Evolutionary conservation across 2,329 filamentous ascomycete species (phyloP), one percentile per base, ranked within the genome.

Genomic region (Colletotrichum sp.): DNA sequence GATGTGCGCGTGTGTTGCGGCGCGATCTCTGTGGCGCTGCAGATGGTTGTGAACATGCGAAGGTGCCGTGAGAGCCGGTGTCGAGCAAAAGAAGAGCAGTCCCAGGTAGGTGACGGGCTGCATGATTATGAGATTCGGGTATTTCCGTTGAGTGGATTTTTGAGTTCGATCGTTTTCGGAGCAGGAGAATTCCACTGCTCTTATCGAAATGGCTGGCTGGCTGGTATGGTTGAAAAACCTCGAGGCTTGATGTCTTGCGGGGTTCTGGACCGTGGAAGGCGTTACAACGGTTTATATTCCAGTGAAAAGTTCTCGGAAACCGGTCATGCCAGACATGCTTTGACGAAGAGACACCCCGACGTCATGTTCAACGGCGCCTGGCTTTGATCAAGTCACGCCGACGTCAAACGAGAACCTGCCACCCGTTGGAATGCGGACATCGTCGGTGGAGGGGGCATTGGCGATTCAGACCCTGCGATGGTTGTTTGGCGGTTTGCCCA

Each of bases 1-100:
- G 15, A 58, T 63, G 57, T 72, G 72, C 5, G 68, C 68, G n/a
- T 74, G 72, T 58, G 63, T 74, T 13, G 68, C 68, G 31, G 34
- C 66, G 27, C 66, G 70, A 18, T 66, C 61, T 67, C 73, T 66
- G 36, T 74, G 72, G 27, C 72, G 72, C 27, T 74, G 69, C 13
- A 72, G 64, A 38, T 74, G 72, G 29, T 47, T 69, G 65, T 73
- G 72, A 24, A 66, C 69, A 24, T 69, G 31, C 18, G 69, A 73
- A 7, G 72, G 72, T 13, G 72, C 72, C 16, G 72, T 34, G 21
- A 64, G 36, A n/a, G 34, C 51, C 36, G 62, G 47, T 29, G 64
- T 27, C 11, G 72, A 64, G 59, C 64, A n/a, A 27, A 74, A 58
- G 27, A 74, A n/a, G 29, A 74, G 58, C 38, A 73, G 16, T 36